These are phyloP conservation scores for Colletotrichum falcatum DNA, from an alignment of 2,329 filamentous ascomycete genomes.

Conservation along the genomic window DNA sequence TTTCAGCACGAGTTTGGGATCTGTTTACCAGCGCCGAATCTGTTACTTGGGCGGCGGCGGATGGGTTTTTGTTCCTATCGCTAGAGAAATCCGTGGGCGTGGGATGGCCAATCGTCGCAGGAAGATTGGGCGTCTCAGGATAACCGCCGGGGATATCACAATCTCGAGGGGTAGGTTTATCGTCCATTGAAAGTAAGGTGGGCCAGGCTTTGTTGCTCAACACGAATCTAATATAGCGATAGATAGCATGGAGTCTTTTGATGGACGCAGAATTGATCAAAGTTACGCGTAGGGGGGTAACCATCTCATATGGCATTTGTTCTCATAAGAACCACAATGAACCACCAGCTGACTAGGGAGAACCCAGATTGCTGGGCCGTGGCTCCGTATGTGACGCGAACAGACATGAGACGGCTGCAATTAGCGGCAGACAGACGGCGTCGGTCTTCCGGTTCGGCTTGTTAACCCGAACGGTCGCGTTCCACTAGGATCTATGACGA, in stretches of 20 bases:
- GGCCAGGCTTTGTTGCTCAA: background rate
- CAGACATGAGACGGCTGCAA: background rate
- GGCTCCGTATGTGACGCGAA: slow-evolving; percentile 7
- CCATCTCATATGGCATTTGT: background rate
- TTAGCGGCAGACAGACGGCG: background rate
- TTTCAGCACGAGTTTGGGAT: background rate
- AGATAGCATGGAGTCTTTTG: background rate
- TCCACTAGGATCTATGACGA: slow-evolving; percentile 34
- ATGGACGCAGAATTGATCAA: background rate
- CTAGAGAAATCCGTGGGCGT: slow-evolving; percentile 23
- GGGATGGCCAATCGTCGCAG: slow-evolving; percentile 37
- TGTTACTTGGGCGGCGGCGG: background rate
- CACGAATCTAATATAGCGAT: background rate
- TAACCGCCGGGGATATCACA: slow-evolving; percentile 50
- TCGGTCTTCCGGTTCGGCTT: slow-evolving; percentile 16
- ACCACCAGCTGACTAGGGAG: background rate
- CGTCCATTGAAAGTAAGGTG: slow-evolving; percentile 43
- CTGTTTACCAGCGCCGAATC: background rate
- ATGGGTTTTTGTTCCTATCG: background rate
- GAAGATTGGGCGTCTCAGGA: slow-evolving; percentile 46
- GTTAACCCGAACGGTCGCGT: background rate
- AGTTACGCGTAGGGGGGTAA: background rate
- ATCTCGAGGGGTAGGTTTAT: slow-evolving; percentile 47
- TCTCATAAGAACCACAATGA: background rate
- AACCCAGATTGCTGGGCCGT: background rate